Percentiles rank a stretch among this genome's conserved stretches.
Conservation (phyloP, 257 asterid genomes). For the Agastache rugosa region DNA sequence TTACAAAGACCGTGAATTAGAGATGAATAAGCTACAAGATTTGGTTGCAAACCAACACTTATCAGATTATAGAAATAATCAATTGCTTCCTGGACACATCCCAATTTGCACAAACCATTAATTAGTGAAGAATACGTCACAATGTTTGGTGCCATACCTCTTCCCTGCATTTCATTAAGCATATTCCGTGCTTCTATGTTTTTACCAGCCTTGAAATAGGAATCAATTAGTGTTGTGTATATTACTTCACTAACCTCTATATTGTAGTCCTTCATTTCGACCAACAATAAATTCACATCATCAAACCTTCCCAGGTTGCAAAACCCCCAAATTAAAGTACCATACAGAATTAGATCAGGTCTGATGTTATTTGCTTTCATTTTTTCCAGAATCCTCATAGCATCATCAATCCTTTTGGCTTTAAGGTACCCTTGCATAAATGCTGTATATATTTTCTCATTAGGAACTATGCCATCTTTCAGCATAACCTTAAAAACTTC, state of each 20-base stretch:
- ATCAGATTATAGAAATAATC: constrained; percentile 57
- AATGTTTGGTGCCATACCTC: constrained; percentile 60
- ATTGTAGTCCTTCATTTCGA: constrained; percentile 70
- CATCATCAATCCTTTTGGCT: constrained; percentile 64
- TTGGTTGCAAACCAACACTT: constrained; percentile 64
- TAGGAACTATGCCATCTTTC: constrained; percentile 64
- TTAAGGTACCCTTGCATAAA: constrained; percentile 80
- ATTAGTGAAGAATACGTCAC: constrained; percentile 69
- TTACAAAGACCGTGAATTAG: constrained; percentile 77
- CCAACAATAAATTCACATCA: constrained; percentile 61
- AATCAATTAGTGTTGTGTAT: constrained; percentile 72
- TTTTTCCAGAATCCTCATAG: constrained; percentile 57
- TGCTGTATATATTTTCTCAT: constrained; percentile 73
- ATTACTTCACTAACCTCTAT: constrained; percentile 61
- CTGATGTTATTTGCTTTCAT: constrained; percentile 63
- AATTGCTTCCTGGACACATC: constrained; percentile 71
- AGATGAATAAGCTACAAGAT: constrained; percentile 72
- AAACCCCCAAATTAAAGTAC: constrained; percentile 85
- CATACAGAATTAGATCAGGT: constrained; percentile 68
- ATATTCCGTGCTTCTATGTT: constrained; percentile 62
- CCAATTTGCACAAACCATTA: constrained; percentile 78
- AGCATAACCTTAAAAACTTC: constrained; percentile 64
- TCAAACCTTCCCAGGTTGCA: constrained; percentile 69
- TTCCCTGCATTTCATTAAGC: constrained; percentile 71
- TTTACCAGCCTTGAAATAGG: constrained; percentile 80